Evolutionary conservation across 805 yeast genomes (phyloP).

Genomic region (Lipomyces mesembrius): DNA sequence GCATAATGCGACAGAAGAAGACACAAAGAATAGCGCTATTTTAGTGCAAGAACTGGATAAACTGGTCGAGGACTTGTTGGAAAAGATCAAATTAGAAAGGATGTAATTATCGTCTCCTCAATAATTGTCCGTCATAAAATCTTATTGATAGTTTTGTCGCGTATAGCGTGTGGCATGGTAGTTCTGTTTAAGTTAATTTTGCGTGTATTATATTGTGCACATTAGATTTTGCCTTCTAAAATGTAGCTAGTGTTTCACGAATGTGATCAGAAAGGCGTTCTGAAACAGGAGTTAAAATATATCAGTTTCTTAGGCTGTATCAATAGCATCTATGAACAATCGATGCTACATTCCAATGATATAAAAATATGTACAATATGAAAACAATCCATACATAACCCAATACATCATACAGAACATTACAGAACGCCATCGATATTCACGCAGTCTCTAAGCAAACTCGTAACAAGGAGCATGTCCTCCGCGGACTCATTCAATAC

Average conservation of each 20-base stretch:
- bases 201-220: background rate
- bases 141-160: background rate
- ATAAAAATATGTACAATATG: background rate
- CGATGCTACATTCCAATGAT: background rate
- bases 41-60: slow-evolving; percentile 28
- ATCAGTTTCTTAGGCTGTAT: background rate
- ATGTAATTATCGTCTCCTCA: background rate
- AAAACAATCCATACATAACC: background rate
- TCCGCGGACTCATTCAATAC: slow-evolving; percentile 19
- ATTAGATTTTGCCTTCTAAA: background rate
- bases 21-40: slow-evolving; percentile 17
- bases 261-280: too few relatives aligned
- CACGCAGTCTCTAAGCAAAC: slow-evolving; percentile 32
- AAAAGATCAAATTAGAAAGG: slow-evolving; percentile 4
- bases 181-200: background rate
- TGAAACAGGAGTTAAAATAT: background rate
- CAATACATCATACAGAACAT: slow-evolving; percentile 4
- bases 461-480: slow-evolving; percentile 31
- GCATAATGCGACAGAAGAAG: slow-evolving; percentile 13
- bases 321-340: background rate
- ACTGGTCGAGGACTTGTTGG: slow-evolving; percentile 6
- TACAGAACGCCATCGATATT: slow-evolving; percentile 22
- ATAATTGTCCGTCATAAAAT: background rate
- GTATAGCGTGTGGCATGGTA: background rate
- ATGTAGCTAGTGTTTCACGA: too few relatives aligned